A percentile compares a stretch with the other conserved stretches of the same genome.
These are phyloP conservation scores for Fusarium protoensiforme DNA, from an alignment of 2,329 filamentous ascomycete genomes.

Conservation along the genomic window DNA sequence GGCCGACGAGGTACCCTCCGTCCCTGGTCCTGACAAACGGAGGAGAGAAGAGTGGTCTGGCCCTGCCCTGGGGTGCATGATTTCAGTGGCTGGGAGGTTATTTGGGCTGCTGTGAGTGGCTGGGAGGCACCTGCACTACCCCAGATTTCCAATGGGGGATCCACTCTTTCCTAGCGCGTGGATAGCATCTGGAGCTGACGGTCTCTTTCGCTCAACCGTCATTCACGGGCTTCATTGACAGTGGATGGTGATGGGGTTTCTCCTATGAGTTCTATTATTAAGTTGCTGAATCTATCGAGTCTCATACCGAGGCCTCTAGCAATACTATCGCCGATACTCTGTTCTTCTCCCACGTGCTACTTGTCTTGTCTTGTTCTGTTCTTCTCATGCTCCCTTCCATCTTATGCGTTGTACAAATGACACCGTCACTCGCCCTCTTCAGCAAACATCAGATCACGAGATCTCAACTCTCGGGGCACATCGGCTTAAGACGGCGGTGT, in stretches of 20 bases:
- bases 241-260: neutral
- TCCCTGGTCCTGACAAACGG: neutral
- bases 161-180: slow-evolving; percentile 7
- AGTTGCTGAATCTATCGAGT: neutral
- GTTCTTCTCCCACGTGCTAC: neutral
- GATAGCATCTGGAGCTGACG: slow-evolving; percentile 10
- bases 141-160: slow-evolving; percentile 29
- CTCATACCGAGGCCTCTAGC: neutral
- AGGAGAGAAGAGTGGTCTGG: neutral
- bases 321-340: neutral
- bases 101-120: slow-evolving; percentile 33
- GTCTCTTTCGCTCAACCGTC: neutral
- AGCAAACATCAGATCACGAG: slow-evolving; percentile 12
- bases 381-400: neutral
- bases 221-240: neutral
- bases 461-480: neutral
- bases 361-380: neutral
- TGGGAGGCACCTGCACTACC: slow-evolving; percentile 24
- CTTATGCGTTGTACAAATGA: slow-evolving; percentile 15
- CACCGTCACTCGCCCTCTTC: neutral
- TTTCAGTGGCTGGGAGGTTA: neutral
- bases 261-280: neutral
- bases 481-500: slow-evolving; percentile 13
- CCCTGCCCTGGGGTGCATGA: slow-evolving; percentile 1
- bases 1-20: slow-evolving; percentile 3